Percentiles rank a stretch among this genome's conserved stretches.
Evolutionary conservation across 257 asterid genomes (phyloP).

Genomic region (Fraxinus quadrangulata): DNA sequence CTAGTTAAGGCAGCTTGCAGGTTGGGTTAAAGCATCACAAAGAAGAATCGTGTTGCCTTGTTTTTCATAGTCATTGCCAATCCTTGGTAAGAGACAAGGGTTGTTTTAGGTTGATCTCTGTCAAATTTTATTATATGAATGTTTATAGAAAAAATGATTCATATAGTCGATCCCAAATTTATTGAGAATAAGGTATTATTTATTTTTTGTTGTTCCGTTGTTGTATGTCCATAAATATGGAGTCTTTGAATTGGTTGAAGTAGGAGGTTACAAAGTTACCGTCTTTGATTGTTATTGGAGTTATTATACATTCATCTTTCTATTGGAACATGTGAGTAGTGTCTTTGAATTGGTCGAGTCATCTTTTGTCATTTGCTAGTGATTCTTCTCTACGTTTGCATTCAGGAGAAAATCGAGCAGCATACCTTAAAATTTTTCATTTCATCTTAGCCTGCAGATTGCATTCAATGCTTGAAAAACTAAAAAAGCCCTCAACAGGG

Average conservation of each 20-base stretch:
- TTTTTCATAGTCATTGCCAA: background rate
- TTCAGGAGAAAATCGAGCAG: background rate
- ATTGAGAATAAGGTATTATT: too few relatives aligned
- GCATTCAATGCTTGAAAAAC: background rate
- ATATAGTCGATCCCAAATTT: too few relatives aligned
- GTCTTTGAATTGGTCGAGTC: background rate
- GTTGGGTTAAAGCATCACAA: constrained; percentile 6
- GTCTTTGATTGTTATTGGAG: background rate
- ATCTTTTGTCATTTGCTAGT: background rate
- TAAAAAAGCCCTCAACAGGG: background rate
- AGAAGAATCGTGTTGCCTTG: background rate
- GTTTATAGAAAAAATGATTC: too few relatives aligned
- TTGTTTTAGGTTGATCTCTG: too few relatives aligned
- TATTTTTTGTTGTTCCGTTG: background rate
- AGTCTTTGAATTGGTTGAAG: too few relatives aligned
- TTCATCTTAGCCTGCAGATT: background rate
- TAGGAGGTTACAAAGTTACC: too few relatives aligned
- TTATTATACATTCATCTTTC: background rate
- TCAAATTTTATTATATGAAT: too few relatives aligned
- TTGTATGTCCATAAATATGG: too few relatives aligned
- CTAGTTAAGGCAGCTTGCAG: background rate
- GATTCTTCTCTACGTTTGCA: background rate
- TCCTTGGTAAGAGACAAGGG: background rate
- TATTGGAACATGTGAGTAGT: background rate
- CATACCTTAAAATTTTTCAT: too few relatives aligned